These are phyloP conservation scores for Stereocaulon alpinum DNA, from an alignment of 495 filamentous ascomycete species.

Conservation along the genomic window DNA sequence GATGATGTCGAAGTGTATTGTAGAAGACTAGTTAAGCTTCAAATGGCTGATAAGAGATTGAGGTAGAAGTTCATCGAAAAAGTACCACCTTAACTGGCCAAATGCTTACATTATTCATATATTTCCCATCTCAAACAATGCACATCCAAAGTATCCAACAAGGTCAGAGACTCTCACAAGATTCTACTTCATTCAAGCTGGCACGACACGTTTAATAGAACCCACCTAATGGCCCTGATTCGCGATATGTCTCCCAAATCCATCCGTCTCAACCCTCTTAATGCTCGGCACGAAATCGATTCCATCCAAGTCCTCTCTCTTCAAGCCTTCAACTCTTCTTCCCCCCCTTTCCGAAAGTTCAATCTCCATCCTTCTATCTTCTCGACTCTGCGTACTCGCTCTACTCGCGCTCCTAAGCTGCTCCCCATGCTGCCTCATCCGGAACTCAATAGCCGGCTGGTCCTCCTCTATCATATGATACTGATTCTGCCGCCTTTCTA, in stretches of 20 bases:
- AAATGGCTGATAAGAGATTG: neutral
- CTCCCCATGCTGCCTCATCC: slow-evolving; percentile 3
- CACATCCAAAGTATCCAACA: neutral
- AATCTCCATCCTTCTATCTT: slow-evolving; percentile 19
- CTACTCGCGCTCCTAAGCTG: slow-evolving; percentile 1
- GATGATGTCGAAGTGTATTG: no score
- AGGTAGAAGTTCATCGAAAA: neutral
- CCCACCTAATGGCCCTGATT: neutral
- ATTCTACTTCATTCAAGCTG: neutral
- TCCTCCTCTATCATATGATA: slow-evolving; percentile 16
- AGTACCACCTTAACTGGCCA: no score
- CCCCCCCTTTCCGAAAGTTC: slow-evolving; percentile 17
- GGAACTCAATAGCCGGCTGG: slow-evolving; percentile 1
- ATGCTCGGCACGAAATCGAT: slow-evolving; percentile 16
- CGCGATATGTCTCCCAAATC: slow-evolving; percentile 8
- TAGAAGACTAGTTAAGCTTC: no score
- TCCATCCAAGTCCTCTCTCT: slow-evolving; percentile 7
- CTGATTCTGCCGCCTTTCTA: slow-evolving; percentile 8
- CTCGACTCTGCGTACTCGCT: slow-evolving; percentile 16
- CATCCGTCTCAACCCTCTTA: slow-evolving; percentile 19
- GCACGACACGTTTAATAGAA: neutral
- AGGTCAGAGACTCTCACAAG: neutral
- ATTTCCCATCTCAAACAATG: no score
- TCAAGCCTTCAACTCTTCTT: neutral
- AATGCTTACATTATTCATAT: no score